Evolutionary conservation across 2,329 filamentous ascomycete species (phyloP), one percentile per base, ranked within the genome.

Genomic region (Fusarium concolor): DNA sequence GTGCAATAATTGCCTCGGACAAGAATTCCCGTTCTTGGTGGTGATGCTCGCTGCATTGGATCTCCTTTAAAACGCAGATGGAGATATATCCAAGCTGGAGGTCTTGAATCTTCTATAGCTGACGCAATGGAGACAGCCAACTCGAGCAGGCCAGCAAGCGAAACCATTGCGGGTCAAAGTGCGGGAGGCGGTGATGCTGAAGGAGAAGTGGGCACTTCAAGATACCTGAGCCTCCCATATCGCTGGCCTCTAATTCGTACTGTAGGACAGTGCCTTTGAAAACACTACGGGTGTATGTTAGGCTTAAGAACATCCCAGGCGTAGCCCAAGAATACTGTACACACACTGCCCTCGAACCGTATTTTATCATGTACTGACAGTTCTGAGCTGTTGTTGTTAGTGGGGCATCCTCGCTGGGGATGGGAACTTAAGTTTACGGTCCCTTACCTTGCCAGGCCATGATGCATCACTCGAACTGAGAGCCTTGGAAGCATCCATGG

Each of bases 131-230:
- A 59, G 50, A 53, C 52, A 56, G 53, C 52, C 50, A 58, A 29
- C 57, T 47, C 22, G 22, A 67, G 54, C 46, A 54, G 15, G 37
- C 26, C 26, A 59, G 66, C 55, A 57, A 70, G 52, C 66, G 62
- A 54, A 56, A 31, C 56, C 41, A 52, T 65, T 54, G 66, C 62
- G 52, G 66, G 62, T 66, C 52, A 45, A 52, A 49, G 49, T 63
- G 65, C 65, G 50, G 65, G 61, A 68, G 56, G 65, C 58, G 65
- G 65, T 70, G 56, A 66, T 70, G 57, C 52, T 66, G 67, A 56
- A 59, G 45, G 44, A 49, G 45, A 67, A 52, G 62, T 70, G 66
- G 63, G n/a, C 15, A 50, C 57, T 18, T 38, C 15, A 18, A 55
- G 52, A 42, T 59, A 67, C 50, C 20, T 57, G 42, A 44, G 33